Conservation (phyloP, 1,284 basidiomycete species). For the Boletus sp. region DNA sequence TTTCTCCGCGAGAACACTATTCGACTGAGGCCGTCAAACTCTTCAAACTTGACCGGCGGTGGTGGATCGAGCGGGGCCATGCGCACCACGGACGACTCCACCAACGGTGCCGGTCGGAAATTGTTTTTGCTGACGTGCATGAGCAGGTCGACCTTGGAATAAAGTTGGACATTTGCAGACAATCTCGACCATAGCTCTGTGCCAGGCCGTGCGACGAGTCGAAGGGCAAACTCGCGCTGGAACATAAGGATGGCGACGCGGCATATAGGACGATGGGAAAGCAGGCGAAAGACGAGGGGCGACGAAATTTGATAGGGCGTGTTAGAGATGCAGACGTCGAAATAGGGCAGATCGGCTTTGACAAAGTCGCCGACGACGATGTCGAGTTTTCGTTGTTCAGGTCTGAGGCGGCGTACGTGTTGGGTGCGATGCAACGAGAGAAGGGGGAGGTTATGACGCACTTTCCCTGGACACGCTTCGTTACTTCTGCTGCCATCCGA, state of each 20-base stretch:
- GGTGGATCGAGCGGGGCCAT: conserved; percentile 93
- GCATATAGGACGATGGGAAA: conserved; percentile 93
- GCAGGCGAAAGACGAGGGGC: conserved; percentile 92
- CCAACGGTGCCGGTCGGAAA: conserved; percentile 94
- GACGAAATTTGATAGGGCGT: conserved; percentile 99
- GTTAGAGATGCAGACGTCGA: conserved; percentile 98
- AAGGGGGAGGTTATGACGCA: conserved; percentile 32
- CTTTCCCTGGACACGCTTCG: conserved; percentile 98
- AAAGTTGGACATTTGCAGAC: conserved; percentile 95
- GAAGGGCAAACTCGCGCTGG: conserved; percentile 95
- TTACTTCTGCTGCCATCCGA: conserved; percentile 96
- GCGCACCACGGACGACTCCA: conserved; percentile 90
- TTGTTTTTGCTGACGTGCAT: conserved; percentile 97
- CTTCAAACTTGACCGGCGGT: conserved; percentile 92
- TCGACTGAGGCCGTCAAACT: conserved; percentile 93
- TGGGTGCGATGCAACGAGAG: not conserved
- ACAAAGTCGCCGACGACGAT: conserved; percentile 96
- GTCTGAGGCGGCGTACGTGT: conserved; percentile 45
- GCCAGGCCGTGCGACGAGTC: conserved; percentile 84
- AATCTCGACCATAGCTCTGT: conserved; percentile 91
- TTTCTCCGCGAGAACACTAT: conserved; percentile 90
- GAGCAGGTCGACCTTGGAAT: conserved; percentile 91
- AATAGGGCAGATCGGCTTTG: conserved; percentile 95
- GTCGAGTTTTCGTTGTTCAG: conserved; percentile 91
- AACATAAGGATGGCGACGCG: conserved; percentile 98